A percentile compares a stretch with the other conserved stretches of the same genome.
Conservation (phyloP, 2,329 filamentous ascomycete genomes). For the Diaporthe capsici region DNA sequence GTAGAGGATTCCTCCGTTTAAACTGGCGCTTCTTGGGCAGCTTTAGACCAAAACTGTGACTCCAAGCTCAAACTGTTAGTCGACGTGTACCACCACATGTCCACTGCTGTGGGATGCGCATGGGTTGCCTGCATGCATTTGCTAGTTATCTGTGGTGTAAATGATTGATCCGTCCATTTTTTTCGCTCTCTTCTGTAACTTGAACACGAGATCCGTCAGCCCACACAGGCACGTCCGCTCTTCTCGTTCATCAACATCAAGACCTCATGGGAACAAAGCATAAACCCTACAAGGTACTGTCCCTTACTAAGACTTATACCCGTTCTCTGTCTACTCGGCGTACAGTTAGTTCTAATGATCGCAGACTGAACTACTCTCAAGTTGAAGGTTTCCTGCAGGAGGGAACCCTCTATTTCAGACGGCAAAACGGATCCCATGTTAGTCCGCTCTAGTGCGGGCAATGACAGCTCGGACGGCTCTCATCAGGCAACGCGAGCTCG, state of each 20-base stretch:
- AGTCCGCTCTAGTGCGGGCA: conserved; percentile 18
- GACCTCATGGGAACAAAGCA: background rate
- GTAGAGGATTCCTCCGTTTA: background rate
- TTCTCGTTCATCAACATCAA: background rate
- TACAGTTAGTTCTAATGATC: background rate
- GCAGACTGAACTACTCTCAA: background rate
- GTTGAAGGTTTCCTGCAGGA: background rate
- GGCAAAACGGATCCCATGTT: conserved; percentile 8
- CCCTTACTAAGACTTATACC: background rate
- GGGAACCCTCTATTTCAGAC: background rate
- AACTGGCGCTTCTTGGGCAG: background rate
- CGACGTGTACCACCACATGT: background rate
- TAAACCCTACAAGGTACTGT: background rate
- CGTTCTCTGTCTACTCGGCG: too few species aligned
- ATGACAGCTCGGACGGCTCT: conserved; percentile 7
- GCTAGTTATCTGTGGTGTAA: conserved; percentile 11
- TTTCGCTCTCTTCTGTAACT: background rate
- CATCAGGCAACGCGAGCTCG: conserved; percentile 5
- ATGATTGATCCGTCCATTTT: background rate
- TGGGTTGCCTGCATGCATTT: background rate
- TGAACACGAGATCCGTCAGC: background rate
- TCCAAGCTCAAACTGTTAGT: background rate
- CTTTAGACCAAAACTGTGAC: background rate
- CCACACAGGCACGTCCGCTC: background rate
- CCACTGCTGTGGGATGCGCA: background rate